These are phyloP conservation scores for Linum trigynum DNA, from an alignment of 345 rosid genomes.

Conservation along the genomic window DNA sequence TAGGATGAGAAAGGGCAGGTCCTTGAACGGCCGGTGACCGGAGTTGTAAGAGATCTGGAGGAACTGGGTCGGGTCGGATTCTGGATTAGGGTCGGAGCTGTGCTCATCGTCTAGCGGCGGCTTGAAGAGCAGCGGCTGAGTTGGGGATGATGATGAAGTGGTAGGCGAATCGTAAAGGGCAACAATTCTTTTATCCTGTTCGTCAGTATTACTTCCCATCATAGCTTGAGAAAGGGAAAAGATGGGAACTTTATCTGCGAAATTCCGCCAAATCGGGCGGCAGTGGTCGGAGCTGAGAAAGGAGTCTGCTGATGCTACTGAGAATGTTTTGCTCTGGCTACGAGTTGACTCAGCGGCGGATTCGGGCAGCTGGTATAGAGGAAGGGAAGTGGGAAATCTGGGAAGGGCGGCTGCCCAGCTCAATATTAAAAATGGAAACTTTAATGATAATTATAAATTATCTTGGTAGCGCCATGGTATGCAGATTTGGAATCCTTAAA, in stretches of 20 bases:
- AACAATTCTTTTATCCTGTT: slow-evolving; percentile 23
- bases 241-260: background rate
- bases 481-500: background rate
- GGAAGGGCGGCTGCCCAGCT: background rate
- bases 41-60: slow-evolving; percentile 79
- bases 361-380: too few relatives aligned
- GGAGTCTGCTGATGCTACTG: slow-evolving; percentile 1
- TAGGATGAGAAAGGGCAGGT: slow-evolving; percentile 61
- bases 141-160: slow-evolving; percentile 31
- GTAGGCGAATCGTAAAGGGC: slow-evolving; percentile 23
- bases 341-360: too few relatives aligned
- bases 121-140: slow-evolving; percentile 60
- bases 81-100: slow-evolving; percentile 22
- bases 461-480: background rate
- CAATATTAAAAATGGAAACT: too few relatives aligned
- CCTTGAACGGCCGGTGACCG: slow-evolving; percentile 70
- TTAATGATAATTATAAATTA: too few relatives aligned
- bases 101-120: slow-evolving; percentile 33
- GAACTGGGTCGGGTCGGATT: slow-evolving; percentile 60
- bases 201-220: slow-evolving; percentile 51
- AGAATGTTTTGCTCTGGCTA: background rate
- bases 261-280: background rate
- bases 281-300: background rate
- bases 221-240: slow-evolving; percentile 3
- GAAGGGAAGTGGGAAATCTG: too few relatives aligned